These are phyloP conservation scores for Cladorrhinum samala DNA, from an alignment of 495 filamentous ascomycete genomes.

Conservation along the genomic window DNA sequence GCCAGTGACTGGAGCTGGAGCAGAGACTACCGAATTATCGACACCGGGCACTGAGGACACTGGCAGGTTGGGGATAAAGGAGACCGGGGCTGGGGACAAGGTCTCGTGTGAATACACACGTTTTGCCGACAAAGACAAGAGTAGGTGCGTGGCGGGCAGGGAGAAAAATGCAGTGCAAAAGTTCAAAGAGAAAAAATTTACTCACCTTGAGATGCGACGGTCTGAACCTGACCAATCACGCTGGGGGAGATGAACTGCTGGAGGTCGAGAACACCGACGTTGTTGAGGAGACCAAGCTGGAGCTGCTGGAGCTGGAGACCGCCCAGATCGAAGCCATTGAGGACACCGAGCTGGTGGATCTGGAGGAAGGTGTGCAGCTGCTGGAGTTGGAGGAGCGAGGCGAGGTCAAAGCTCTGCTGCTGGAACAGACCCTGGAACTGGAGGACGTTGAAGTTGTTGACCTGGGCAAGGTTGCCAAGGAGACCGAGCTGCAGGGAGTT, in stretches of 20 bases:
- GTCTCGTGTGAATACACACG: conserved; percentile 17
- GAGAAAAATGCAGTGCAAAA: background rate
- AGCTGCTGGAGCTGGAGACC: conserved; percentile 33
- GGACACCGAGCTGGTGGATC: conserved; percentile 37
- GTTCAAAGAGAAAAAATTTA: conserved; percentile 10
- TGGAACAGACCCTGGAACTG: conserved; percentile 34
- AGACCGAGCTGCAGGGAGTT: conserved; percentile 37
- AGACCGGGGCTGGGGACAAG: conserved; percentile 7
- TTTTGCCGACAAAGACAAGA: conserved; percentile 5
- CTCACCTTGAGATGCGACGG: conserved; percentile 28
- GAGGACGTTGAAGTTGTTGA: conserved; percentile 39
- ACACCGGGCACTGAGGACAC: conserved; percentile 1
- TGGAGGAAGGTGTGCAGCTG: conserved; percentile 38
- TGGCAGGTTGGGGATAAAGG: conserved; percentile 7
- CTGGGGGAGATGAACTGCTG: conserved; percentile 31
- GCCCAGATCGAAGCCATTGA: conserved; percentile 39
- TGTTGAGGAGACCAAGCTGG: conserved; percentile 35
- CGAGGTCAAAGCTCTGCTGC: conserved; percentile 32
- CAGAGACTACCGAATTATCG: conserved; percentile 1
- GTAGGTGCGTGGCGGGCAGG: background rate
- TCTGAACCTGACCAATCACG: conserved; percentile 33
- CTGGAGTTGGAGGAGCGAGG: conserved; percentile 37
- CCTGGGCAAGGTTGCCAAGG: conserved; percentile 31
- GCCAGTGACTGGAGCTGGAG: background rate
- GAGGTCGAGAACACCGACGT: conserved; percentile 34